phyloP scores from a whole-genome alignment of 2,329 filamentous ascomycete genomes.

The Trichoderma aggressivum region DNA sequence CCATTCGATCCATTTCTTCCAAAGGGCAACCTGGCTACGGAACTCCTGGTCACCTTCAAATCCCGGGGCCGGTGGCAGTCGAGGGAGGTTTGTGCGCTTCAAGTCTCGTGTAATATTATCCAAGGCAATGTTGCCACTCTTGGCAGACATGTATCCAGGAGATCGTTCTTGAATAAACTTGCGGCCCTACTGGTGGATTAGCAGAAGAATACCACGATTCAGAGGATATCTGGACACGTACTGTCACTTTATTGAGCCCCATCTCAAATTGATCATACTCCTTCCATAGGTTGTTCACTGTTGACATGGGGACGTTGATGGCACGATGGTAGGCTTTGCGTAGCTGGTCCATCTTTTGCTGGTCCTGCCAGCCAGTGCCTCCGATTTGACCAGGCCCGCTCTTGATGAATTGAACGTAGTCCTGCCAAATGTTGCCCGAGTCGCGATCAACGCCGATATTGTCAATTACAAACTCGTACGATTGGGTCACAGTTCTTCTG shows the following conservation, averaged over 20 bases:
- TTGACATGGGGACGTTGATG: conserved; percentile 79
- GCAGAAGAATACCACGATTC: conserved; percentile 14
- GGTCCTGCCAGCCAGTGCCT: conserved; percentile 88
- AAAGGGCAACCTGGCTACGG: conserved; percentile 76
- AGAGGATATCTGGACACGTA: conserved; percentile 40
- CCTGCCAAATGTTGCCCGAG: conserved; percentile 84
- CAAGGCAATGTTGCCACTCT: conserved; percentile 84
- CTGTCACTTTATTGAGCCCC: conserved; percentile 86
- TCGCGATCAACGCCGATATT: conserved; percentile 90
- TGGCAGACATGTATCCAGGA: conserved; percentile 91
- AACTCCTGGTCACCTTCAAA: conserved; percentile 87
- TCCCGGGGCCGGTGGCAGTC: conserved; percentile 76
- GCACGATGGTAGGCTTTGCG: conserved; percentile 91
- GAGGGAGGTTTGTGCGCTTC: conserved; percentile 72
- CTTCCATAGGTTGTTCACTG: conserved; percentile 85
- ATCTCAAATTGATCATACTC: conserved; percentile 98
- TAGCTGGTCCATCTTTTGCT: conserved; percentile 94
- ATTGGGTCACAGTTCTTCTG: conserved; percentile 74
- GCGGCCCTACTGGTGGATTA: conserved; percentile 60
- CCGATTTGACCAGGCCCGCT: conserved; percentile 81
- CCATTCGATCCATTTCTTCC: conserved; percentile 94
- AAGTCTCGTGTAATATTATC: conserved; percentile 81
- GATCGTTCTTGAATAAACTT: conserved; percentile 94
- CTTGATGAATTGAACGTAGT: conserved; percentile 92
- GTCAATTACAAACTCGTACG: conserved; percentile 89